Base-by-base conservation (phyloP, 805 yeast genomes). In the Yarrowia divulgata region DNA sequence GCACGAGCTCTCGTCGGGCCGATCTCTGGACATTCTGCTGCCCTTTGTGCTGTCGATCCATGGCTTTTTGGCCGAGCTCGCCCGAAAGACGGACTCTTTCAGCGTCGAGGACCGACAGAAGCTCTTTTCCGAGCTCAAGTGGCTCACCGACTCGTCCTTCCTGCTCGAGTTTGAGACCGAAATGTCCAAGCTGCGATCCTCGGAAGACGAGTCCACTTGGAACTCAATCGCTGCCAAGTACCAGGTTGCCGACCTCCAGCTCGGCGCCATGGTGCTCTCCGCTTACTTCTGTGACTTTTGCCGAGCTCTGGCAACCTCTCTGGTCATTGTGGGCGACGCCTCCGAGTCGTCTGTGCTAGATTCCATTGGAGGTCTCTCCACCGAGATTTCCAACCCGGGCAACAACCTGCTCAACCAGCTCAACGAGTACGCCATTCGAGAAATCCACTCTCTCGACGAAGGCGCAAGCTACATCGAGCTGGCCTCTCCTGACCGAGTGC, bases 391-490 rank as follows among this genome's bases (percentile, higher is more conserved):
- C 55, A 69, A 13, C 57, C 43, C 39, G 16, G 62, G 64, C 13
- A 60, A 48, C 68, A 46, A 63, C 69, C 63, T 66, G 50, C 67
- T 76, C 45, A 68, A 68, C 18, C 64, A 69, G 16, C 68, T 71
- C 63, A 70, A 70, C 40, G 73, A 71, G 29, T 72, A 71, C 45
- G 75, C 84, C 5, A 70, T 78, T 29, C 77, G 77, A 60, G 83
- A 83, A 70, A 76, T 84, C 75, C 81, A 79, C 43, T 77, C 81
- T 32, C 78, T 88, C 69, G 90, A 88, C 72, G 80, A 85, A 40
- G 90, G 90, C 39, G 85, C 85, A 40, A 79, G 84, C 6, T 87
- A 83, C 75, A 81, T 88, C 70, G 87, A 84, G 35, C 79, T 87
- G 70, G 84, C 86, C 0, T 83, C 87, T 5, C 78, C 78, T 45